Evolutionary conservation across 2,329 filamentous ascomycete genomes (phyloP), one percentile per base, ranked within the genome.

Genomic region (Trichoderma sp.): DNA sequence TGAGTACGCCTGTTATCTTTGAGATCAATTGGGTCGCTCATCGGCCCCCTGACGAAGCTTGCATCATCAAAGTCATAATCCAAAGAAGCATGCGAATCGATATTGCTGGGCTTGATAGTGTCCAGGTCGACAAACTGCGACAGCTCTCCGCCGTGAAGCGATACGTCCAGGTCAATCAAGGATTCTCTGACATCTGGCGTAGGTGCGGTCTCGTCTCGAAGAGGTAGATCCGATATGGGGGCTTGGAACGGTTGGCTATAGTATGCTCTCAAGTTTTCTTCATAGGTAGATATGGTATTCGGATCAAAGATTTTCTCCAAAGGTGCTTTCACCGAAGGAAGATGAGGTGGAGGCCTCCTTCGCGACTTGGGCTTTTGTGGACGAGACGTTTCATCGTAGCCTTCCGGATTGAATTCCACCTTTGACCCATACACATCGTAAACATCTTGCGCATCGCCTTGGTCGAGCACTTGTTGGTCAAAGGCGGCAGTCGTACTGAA

Each of bases 401-500:
- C 57, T 15, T 85, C 84, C 50, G 81, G 82, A 28, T 80, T 80
- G 39, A 89, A 87, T 68, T 89, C 88, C 53, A 90, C 85, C 59
- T 85, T 83, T 15, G 85, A 84, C 6, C 89, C 89, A 73, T 91
- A 89, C 13, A 87, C 87, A 72, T 91, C 88, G 75, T 85, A 88
- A 4, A 91, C 87, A 59, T 88, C 88, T 75, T 89, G 86, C 0
- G 85, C 84, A 74, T 88, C 87, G 23, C 85, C 83, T 62, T 84
- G 83, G 73, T 85, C 82, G 71, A 88, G 82, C 13, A 90, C 83
- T 71, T 87, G 84, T 75, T 87, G 84, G 75, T 91, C 89, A 74
- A 91, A 91, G n/a, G 86, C 87, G 20, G 88, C 83, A 0, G 89
- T 91, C 1, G 89, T 90, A 76, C 87, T 90, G 73, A 91, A 91